Base-by-base conservation (phyloP, 2,329 filamentous ascomycete genomes). In the Leptographium lundbergii region DNA sequence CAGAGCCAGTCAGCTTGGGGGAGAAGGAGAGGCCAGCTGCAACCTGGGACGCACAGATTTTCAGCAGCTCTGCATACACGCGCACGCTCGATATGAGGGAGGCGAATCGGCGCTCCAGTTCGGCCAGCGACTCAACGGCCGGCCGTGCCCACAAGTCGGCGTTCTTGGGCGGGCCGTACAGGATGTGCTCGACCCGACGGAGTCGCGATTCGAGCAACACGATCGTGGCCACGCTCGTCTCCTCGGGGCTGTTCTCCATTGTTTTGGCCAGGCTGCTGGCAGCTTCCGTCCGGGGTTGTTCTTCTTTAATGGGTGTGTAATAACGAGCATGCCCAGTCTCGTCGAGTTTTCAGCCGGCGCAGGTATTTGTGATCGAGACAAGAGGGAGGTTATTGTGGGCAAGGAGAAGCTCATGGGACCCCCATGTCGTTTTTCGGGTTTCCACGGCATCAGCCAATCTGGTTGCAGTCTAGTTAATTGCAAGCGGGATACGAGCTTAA, bases 121-220 rank as follows among this genome's bases (percentile, higher is more conserved):
- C 73, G 59, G 74, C 74, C 50, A 84, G 69, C 50, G 74, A 72
- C 24, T 73, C 70, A 27, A 72, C 64, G 0, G 77, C 75, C 0
- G 80, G 73, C 19, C 69, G 69, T 25, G 74, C 65, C 6, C 67
- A 64, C 17, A 74, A 69, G 0, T 69, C 64, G 1, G 69, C 64
- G 2, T 72, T 67, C 2, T 68, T 63, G 2, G 70, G 70, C 34
- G 71, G 67, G 29, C 81, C 81, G 65, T 80, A 77, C 52, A 85
- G 73, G 3, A 84, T 69, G 63, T 84, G 80, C 65, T 85, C 82
- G 60, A 85, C 72, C 53, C 81, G 80, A 19, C 77, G 70, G 13
- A 85, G 75, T n/a, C 82, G 81, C 56, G 77, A 73, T 66, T 84
- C 81, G 42, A 85, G 75, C 29, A 84, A 73, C 50, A 73, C 75